These are phyloP conservation scores for Schrenkiella parvula DNA, from an alignment of 345 rosid genomes.

Conservation along the genomic window DNA sequence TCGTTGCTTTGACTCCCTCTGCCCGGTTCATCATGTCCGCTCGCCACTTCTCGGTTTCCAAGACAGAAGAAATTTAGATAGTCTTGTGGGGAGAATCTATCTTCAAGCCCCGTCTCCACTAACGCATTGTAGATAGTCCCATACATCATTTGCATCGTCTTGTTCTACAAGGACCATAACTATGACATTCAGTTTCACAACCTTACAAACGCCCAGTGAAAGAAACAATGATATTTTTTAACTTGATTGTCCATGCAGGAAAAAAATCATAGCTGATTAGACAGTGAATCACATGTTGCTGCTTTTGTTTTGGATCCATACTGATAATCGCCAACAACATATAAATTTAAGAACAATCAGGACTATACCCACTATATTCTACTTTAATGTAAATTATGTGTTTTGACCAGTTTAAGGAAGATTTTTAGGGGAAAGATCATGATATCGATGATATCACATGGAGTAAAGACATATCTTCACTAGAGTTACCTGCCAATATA, in stretches of 20 bases:
- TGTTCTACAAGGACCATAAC: constrained; percentile 52
- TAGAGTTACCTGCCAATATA: constrained; percentile 83
- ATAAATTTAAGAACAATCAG: not conserved
- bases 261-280: not conserved
- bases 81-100: constrained; percentile 65
- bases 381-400: not conserved
- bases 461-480: not conserved
- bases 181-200: not conserved
- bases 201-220: not conserved
- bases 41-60: constrained; percentile 67
- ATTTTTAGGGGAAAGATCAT: not conserved
- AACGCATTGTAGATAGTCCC: constrained; percentile 84
- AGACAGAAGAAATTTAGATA: constrained; percentile 94
- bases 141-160: constrained; percentile 99
- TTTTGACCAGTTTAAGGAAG: not conserved
- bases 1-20: constrained; percentile 41
- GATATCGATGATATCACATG: not conserved
- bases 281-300: not conserved
- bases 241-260: not conserved
- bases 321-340: not conserved
- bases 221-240: not conserved
- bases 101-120: constrained; percentile 78
- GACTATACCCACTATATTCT: not conserved
- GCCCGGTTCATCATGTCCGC: not conserved
- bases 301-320: not conserved